phyloP scores from a whole-genome alignment of 192 early-diverging fungal genomes.

The Umbelopsis sp. region DNA sequence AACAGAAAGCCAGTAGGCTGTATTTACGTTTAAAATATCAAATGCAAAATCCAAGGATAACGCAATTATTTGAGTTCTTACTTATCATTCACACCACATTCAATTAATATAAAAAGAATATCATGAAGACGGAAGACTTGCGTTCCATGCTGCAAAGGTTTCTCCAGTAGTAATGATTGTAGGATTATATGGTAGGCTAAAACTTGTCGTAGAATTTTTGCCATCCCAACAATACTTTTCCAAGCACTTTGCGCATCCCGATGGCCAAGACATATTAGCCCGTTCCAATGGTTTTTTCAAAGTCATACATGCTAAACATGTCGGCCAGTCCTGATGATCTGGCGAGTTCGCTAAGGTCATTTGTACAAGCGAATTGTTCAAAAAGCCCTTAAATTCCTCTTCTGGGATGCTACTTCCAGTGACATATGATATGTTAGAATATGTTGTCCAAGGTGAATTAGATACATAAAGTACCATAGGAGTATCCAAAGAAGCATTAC shows the following conservation, averaged over 20 bases:
- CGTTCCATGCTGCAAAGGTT: neutral
- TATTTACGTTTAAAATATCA: too few species aligned
- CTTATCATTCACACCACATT: neutral
- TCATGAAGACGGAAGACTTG: neutral
- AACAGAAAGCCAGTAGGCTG: too few species aligned
- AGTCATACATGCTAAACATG: neutral
- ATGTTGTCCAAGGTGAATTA: constrained; percentile 11
- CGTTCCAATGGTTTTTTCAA: neutral
- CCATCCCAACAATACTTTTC: constrained; percentile 5
- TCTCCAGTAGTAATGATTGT: neutral
- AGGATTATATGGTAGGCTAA: neutral
- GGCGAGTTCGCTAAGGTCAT: neutral
- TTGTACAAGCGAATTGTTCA: neutral
- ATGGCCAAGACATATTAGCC: neutral
- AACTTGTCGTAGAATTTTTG: neutral
- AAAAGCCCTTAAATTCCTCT: neutral
- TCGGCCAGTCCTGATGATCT: neutral
- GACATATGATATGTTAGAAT: constrained; percentile 3
- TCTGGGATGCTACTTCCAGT: neutral
- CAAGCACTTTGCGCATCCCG: neutral
- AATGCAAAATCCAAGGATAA: too few species aligned
- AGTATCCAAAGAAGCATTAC: neutral
- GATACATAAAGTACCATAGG: constrained; percentile 3
- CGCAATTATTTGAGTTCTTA: neutral
- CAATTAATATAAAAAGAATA: neutral